Conservation (phyloP, 306 rosid species). For the Aeschynomene evenia region DNA sequence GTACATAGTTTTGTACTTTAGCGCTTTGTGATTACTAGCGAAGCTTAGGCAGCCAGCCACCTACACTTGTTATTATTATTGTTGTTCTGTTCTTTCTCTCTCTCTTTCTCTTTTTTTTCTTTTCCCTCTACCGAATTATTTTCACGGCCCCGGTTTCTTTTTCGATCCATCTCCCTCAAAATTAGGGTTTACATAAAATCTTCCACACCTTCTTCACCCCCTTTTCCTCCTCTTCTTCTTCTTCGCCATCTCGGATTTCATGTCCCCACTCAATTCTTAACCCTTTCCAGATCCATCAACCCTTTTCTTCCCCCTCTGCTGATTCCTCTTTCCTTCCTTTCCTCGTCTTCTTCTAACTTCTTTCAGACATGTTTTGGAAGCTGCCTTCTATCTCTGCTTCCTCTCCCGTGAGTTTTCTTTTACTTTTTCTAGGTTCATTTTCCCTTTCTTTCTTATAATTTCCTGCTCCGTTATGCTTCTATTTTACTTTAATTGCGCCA, state of each 20-base stretch:
- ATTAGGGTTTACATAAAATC: constrained; percentile 69
- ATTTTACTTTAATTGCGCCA: constrained; percentile 22
- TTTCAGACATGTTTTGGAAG: constrained; percentile 92
- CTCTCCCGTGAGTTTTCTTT: constrained; percentile 75
- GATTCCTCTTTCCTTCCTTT: neutral
- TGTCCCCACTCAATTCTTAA: constrained; percentile 22
- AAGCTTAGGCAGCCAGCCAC: neutral
- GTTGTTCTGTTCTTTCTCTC: constrained; percentile 10
- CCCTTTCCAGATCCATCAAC: constrained; percentile 58
- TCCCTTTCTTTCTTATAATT: neutral
- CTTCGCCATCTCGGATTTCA: constrained; percentile 8
- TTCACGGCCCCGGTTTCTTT: constrained; percentile 56
- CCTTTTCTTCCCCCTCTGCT: constrained; percentile 37
- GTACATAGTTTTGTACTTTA: constrained; percentile 41
- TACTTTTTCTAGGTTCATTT: neutral
- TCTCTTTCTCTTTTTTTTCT: neutral
- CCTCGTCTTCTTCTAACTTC: constrained; percentile 15
- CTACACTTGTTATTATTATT: neutral
- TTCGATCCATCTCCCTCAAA: constrained; percentile 59
- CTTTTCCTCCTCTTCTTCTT: constrained; percentile 3
- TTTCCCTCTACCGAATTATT: constrained; percentile 47
- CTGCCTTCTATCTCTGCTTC: constrained; percentile 86
- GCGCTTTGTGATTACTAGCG: constrained; percentile 29
- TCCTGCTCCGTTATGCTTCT: neutral
- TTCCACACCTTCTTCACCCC: neutral